These are phyloP conservation scores for Lumnitzera racemosa DNA, from an alignment of 345 rosid species.

Conservation along the genomic window DNA sequence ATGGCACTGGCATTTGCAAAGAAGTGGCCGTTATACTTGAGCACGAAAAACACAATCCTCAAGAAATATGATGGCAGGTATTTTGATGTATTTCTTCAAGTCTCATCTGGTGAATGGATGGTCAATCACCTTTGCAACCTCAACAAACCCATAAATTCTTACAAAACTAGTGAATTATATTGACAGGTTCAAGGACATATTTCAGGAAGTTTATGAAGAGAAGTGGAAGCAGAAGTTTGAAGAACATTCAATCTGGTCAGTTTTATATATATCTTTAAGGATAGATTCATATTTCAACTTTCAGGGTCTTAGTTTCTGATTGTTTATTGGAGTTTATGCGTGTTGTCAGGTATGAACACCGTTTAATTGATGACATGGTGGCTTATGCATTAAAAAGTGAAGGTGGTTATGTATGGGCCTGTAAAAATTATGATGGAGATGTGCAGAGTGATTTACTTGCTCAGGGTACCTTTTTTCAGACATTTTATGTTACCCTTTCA, in stretches of 20 bases:
- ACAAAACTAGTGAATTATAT: background rate
- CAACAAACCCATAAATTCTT: background rate
- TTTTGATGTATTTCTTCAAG: conserved; percentile 11
- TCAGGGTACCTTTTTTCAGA: conserved; percentile 46
- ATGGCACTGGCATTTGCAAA: conserved; percentile 76
- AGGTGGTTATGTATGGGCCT: conserved; percentile 99
- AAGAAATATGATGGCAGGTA: conserved; percentile 99
- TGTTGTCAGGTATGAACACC: conserved; percentile 82
- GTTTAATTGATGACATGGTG: conserved; percentile 98
- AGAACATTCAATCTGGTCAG: conserved; percentile 82
- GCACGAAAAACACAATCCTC: conserved; percentile 94
- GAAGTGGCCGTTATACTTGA: conserved; percentile 95
- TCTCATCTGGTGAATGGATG: background rate
- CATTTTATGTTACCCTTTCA: background rate
- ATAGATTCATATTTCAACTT: background rate
- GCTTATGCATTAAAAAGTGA: conserved; percentile 94
- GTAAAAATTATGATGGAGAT: conserved; percentile 99
- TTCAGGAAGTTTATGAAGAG: conserved; percentile 85
- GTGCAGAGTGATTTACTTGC: conserved; percentile 98
- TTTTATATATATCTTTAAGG: conserved; percentile 3
- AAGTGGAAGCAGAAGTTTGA: conserved; percentile 93
- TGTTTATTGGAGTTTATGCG: conserved; percentile 2
- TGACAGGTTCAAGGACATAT: conserved; percentile 90
- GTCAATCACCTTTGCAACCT: background rate
- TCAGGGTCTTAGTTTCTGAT: conserved; percentile 3